Base-by-base conservation (phyloP, 331 rosid genomes). In the Ulmus americana region DNA sequence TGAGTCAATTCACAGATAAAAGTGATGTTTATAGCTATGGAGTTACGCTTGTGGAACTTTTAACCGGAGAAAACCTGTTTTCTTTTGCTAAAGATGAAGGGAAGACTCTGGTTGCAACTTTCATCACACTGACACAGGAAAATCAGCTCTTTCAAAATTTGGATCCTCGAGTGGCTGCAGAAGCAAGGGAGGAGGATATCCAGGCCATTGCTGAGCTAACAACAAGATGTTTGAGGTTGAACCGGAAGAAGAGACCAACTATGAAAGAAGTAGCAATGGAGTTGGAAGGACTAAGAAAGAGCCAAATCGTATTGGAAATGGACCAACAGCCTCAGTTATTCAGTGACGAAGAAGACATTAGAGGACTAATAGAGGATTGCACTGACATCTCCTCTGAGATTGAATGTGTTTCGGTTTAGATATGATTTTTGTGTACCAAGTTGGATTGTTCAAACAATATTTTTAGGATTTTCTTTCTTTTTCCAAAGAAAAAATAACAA, bases 21-120 rank as follows among this genome's bases (percentile, higher is more conserved):
- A 81, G 85, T 55, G 90, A 84, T 68, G 86, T 76, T 6, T 84
- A 84, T 38, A 75, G 85, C 59, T 80, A 75, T 39, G 86, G 84
- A 7, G 81, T 84, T 10, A 74, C 74, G 12, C 79, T 84, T 46
- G 83, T 79, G 5, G 86, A 84, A 68, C 63, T 84, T 15, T 59
- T 84, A 22, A 79, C 80, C 0, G 85, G 90, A 20, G 64, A 59
- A 65, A 77, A 57, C 61, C 90, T 84, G 0, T 74, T 61, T 46
- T 79, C 86, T 42, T 84, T 74, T 46, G 45, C 70, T 1, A 46
- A 79, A 55, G 68, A 64, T 6, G 79, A 81, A n/a, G 81, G 71
- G 12, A 77, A 67, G 42, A 81, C 79, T 55, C 71, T 84, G 51
- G 53, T 79, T 10, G 63, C 82, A 56, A 41, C 68, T 0, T 84